Evolutionary conservation across 805 yeast genomes (phyloP).

Genomic region (Ogataea neopini): DNA sequence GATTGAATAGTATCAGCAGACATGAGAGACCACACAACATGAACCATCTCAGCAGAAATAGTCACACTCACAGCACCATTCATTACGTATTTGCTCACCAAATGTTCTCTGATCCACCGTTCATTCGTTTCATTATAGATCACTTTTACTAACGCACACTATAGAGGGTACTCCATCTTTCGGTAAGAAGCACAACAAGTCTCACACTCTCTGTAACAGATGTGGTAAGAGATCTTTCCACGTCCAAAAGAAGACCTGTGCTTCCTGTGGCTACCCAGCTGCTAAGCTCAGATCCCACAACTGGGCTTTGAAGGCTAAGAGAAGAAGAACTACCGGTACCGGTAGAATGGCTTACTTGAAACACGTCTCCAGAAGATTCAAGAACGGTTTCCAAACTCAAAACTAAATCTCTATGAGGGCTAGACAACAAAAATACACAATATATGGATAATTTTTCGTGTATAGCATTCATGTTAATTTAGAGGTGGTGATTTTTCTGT

Average conservation of each 20-base stretch:
- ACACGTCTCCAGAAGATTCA: conserved; percentile 96
- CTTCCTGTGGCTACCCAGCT: conserved; percentile 99
- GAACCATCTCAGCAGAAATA: too few species aligned
- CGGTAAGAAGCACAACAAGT: conserved; percentile 99
- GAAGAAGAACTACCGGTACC: conserved; percentile 99
- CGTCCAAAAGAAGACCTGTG: conserved; percentile 98
- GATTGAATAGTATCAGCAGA: too few species aligned
- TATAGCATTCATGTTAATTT: conserved; percentile 9
- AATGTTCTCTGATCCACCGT: too few species aligned
- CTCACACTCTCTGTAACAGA: conserved; percentile 98
- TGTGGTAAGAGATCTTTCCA: conserved; percentile 99
- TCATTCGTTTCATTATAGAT: conserved; percentile 23
- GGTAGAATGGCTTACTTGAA: conserved; percentile 99
- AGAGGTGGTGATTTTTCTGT: conserved; percentile 15
- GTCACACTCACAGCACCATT: too few species aligned
- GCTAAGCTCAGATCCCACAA: conserved; percentile 98
- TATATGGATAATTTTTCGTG: conserved; percentile 9
- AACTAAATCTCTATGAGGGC: conserved; percentile 19
- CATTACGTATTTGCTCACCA: neutral
- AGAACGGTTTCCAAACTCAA: conserved; percentile 94
- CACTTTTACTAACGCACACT: conserved; percentile 27
- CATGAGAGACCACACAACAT: too few species aligned
- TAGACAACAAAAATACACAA: conserved; percentile 8
- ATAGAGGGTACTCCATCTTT: conserved; percentile 99
- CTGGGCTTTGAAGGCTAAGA: conserved; percentile 99